Evolutionary conservation across 805 yeast genomes (phyloP), one percentile per base, ranked within the genome.

Genomic region (Kodamaea restingae): DNA sequence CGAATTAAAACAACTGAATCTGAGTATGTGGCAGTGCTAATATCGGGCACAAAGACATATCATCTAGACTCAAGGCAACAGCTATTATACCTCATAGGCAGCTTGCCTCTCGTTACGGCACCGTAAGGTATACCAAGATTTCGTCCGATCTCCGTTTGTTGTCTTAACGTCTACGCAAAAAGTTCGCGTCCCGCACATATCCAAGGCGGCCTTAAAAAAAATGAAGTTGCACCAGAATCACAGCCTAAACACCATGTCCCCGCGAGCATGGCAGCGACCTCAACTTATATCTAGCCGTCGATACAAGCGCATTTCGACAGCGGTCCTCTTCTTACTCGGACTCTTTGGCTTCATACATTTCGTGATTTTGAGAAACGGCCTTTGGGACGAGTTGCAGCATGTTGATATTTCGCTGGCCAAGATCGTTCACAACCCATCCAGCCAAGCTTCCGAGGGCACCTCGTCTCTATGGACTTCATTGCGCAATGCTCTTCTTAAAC

Each of bases 341-440:
- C 28, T 27, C 28, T 24, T 38, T n/a, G 18, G 36, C n/a, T 32
- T 38, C 33, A 21, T 15, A 4, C 41, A 38, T 26, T 38, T 38
- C 14, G 32, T 29, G 11, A 27, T 32, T 24, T 32, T 38, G 31
- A 22, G 32, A n/a, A 28, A 32, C 22, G 21, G 32, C n/a, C 22
- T 33, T 6, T 33, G 41, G 36, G 36, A 32, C 29, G 41, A 32
- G 27, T 32, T 32, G 20, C 18, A 27, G 11, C 38, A 12, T 15
- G 20, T 21, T 4, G 36, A 38, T 14, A 28, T 38, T 15, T 25
- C 41, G 11, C 28, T 35, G 20, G 41, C 32, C 28, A 20, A 24
- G 12, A 32, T 33, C 7, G 41, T 27, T 8, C 25, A 32, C 21
- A 32, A 18, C 5, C 36, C 41, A 3, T 17, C 15, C 4, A 17